Percentiles rank a stretch among this genome's conserved stretches.
Evolutionary conservation across 495 filamentous ascomycete species (phyloP).

Genomic region (Daldinia decipiens): DNA sequence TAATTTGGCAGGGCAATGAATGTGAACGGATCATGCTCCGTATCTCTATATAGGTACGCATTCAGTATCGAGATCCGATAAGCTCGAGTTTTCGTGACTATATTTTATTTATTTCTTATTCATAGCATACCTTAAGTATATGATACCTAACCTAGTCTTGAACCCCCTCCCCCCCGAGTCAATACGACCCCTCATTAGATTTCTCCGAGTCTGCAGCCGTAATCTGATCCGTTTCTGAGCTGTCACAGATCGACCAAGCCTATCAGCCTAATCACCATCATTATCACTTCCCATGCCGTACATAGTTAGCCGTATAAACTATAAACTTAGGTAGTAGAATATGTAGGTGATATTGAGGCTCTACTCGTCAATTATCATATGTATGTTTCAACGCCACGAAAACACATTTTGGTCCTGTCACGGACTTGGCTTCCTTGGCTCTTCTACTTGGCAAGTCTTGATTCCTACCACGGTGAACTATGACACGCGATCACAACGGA

Average conservation of each 20-base stretch:
- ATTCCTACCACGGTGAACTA: conserved; percentile 1
- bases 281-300: neutral
- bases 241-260: neutral
- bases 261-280: neutral
- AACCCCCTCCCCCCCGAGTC: neutral
- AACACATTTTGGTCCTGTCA: conserved; percentile 14
- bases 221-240: conserved; percentile 5
- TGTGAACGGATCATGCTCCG: conserved; percentile 18
- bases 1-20: conserved; percentile 16
- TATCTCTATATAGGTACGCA: neutral
- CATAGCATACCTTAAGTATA: neutral
- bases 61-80: conserved; percentile 30
- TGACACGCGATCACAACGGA: neutral
- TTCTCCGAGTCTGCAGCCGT: neutral
- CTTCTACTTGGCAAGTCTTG: conserved; percentile 25
- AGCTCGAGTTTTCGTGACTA: conserved; percentile 13
- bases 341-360: neutral
- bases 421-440: conserved; percentile 31
- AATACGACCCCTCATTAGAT: neutral
- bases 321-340: neutral
- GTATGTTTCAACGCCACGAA: conserved; percentile 13
- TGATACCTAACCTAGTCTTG: neutral
- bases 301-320: neutral
- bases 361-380: neutral
- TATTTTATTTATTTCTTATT: conserved; percentile 11